Conservation (phyloP, 1,284 basidiomycete genomes). For the Boletellus deceptivus region DNA sequence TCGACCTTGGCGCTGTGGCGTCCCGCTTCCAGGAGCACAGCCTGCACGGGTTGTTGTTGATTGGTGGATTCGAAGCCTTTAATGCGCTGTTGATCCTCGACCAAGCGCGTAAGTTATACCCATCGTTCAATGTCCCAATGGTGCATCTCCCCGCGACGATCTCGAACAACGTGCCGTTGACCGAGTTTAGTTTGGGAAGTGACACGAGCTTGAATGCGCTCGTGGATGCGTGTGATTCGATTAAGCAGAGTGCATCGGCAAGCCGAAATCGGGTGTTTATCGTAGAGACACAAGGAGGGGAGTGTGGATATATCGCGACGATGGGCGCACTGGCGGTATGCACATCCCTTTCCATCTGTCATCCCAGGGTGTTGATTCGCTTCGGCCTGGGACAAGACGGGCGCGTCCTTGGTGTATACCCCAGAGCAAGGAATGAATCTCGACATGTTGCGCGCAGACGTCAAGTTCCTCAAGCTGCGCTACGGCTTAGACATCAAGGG, state of each 20-base stretch:
- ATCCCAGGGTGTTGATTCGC: neutral
- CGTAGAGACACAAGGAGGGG: constrained; percentile 96
- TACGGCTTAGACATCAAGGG: constrained; percentile 88
- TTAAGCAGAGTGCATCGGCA: constrained; percentile 96
- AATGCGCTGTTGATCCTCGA: constrained; percentile 77
- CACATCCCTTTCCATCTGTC: constrained; percentile 12
- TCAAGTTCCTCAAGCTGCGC: constrained; percentile 85
- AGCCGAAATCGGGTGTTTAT: constrained; percentile 96
- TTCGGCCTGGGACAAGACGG: constrained; percentile 53
- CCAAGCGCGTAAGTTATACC: constrained; percentile 78
- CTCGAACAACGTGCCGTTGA: constrained; percentile 97
- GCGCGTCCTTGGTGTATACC: constrained; percentile 91
- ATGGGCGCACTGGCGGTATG: constrained; percentile 92
- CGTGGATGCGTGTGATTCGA: constrained; percentile 97
- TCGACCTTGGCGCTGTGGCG: constrained; percentile 85
- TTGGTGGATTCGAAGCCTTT: constrained; percentile 97
- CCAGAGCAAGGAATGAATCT: constrained; percentile 90
- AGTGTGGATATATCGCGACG: constrained; percentile 93
- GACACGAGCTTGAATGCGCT: constrained; percentile 97
- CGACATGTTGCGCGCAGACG: constrained; percentile 79
- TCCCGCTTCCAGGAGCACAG: constrained; percentile 86
- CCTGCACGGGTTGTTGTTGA: constrained; percentile 82
- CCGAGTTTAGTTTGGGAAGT: constrained; percentile 92
- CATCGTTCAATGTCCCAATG: constrained; percentile 92
- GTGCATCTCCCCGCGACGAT: constrained; percentile 93